These are phyloP conservation scores for Lodderomyces metapsilosis DNA, from an alignment of 1,139 yeast genomes.

Conservation along the genomic window DNA sequence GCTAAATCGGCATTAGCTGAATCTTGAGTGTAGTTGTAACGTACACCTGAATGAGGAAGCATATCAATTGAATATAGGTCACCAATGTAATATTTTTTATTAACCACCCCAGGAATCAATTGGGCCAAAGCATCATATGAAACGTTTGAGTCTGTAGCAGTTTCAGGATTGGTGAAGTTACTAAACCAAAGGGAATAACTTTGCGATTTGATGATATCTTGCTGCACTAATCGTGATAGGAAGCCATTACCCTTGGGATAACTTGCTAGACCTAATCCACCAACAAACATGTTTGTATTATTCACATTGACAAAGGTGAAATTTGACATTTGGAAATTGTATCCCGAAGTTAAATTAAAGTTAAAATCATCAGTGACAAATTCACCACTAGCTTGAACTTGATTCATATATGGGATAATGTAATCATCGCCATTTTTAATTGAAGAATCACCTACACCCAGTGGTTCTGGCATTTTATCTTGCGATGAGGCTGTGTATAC, in stretches of 20 bases:
- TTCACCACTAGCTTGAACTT: constrained; percentile 27
- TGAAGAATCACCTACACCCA: constrained; percentile 11
- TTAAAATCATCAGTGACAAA: constrained; percentile 25
- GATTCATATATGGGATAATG: constrained; percentile 28
- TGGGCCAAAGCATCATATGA: constrained; percentile 31
- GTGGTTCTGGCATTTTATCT: constrained; percentile 12
- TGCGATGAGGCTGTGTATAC: constrained; percentile 16
- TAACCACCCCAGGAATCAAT: constrained; percentile 61
- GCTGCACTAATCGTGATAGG: constrained; percentile 30
- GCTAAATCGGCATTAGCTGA: constrained; percentile 20
- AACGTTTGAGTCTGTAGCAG: too few species aligned
- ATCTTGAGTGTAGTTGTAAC: constrained; percentile 21
- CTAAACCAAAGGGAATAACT: constrained; percentile 59
- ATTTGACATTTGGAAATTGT: constrained; percentile 17
- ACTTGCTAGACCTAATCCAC: constrained; percentile 54
- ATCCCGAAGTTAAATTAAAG: constrained; percentile 16
- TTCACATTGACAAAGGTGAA: constrained; percentile 31
- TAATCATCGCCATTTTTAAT: constrained; percentile 18
- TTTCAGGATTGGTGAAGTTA: constrained; percentile 12
- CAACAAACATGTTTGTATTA: constrained; percentile 23
- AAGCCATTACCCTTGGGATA: constrained; percentile 39
- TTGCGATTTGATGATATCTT: constrained; percentile 38
- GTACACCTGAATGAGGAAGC: constrained; percentile 37
- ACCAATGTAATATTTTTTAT: constrained; percentile 44
- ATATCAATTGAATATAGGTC: constrained; percentile 48